phyloP scores from a whole-genome alignment of 805 yeast genomes.

The Sugiyamaella valdiviana region DNA sequence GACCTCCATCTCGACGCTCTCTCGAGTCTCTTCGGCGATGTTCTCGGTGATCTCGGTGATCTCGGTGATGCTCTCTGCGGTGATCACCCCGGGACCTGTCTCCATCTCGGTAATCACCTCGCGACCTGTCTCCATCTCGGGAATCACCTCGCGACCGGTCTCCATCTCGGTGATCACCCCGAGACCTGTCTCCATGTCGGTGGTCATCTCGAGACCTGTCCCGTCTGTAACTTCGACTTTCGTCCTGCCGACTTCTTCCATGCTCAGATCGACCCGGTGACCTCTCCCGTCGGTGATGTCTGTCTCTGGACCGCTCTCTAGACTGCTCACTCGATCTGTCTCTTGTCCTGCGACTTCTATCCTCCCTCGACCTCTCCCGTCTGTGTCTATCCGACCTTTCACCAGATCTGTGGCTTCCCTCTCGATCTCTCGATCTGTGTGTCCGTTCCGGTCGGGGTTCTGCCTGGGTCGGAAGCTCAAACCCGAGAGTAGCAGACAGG shows the following conservation, averaged over 20 bases:
- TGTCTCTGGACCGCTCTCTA: neutral
- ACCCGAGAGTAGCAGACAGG: slow-evolving; percentile 9
- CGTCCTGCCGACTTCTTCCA: too few species aligned
- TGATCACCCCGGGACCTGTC: neutral
- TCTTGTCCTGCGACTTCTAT: neutral
- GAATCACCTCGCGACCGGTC: neutral
- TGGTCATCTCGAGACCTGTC: neutral
- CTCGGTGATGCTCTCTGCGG: neutral
- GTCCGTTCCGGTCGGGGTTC: neutral
- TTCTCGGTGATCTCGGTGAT: neutral
- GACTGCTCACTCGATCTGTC: neutral
- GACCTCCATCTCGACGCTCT: neutral
- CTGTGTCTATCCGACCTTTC: neutral
- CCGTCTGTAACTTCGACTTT: neutral
- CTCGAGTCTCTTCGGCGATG: neutral
- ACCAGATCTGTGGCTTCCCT: neutral
- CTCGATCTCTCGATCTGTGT: neutral
- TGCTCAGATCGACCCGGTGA: neutral
- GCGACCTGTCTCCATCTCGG: neutral
- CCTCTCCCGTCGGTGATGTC: neutral
- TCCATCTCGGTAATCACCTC: neutral
- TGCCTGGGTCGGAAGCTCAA: neutral
- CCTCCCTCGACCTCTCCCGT: neutral
- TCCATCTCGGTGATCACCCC: neutral
- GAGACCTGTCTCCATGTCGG: neutral